phyloP scores from a whole-genome alignment of 2,329 filamentous ascomycete genomes.

The Incumbomyces delicatus region DNA sequence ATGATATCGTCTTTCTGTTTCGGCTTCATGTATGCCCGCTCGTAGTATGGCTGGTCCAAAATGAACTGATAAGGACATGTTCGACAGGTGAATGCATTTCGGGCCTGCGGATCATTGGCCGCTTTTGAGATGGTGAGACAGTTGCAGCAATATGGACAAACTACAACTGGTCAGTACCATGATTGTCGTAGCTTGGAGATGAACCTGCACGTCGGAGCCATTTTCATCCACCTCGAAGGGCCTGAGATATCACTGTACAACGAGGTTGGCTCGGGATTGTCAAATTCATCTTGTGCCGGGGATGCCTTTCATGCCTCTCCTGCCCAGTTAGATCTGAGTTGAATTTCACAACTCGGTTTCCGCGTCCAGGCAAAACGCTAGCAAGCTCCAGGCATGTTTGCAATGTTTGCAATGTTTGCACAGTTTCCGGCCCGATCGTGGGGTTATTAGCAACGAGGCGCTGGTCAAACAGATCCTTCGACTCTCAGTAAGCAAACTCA shows the following conservation, averaged over 20 bases:
- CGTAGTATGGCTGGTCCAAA: constrained; percentile 69
- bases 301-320: too few species aligned
- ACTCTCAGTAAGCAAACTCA: too few species aligned
- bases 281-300: too few species aligned
- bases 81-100: constrained; percentile 86
- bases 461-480: not conserved
- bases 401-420: constrained; percentile 5
- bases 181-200: constrained; percentile 3
- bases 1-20: constrained; percentile 87
- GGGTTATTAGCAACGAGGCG: not conserved
- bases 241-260: not conserved
- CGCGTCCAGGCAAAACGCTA: not conserved
- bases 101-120: constrained; percentile 31
- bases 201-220: constrained; percentile 32
- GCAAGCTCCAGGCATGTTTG: too few species aligned
- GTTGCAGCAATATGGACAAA: constrained; percentile 43
- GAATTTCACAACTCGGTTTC: not conserved
- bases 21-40: constrained; percentile 67
- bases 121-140: constrained; percentile 37
- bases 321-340: too few species aligned
- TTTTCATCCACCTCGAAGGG: constrained; percentile 15
- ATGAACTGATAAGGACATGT: constrained; percentile 89
- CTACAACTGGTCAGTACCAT: constrained; percentile 20
- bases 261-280: too few species aligned
- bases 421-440: not conserved